These are phyloP conservation scores for Calonectria crousiana DNA, from an alignment of 2,329 filamentous ascomycete genomes.

Conservation along the genomic window DNA sequence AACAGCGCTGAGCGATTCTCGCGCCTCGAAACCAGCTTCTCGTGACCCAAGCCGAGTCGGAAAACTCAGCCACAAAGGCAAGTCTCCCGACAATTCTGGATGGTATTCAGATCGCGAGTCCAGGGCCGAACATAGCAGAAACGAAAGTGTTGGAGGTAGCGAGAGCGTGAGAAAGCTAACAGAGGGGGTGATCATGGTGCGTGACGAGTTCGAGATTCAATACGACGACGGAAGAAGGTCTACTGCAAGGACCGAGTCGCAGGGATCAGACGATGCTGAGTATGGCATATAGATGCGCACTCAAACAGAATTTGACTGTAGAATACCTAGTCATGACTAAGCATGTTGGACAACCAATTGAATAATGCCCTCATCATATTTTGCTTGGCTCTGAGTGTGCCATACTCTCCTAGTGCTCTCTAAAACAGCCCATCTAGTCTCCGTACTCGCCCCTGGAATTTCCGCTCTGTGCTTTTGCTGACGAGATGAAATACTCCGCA, in stretches of 20 bases:
- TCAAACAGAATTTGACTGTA: not conserved
- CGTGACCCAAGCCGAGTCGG: conserved; percentile 12
- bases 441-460: not conserved
- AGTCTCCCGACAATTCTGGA: conserved; percentile 2
- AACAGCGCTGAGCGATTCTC: conserved; percentile 25
- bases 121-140: conserved; percentile 3
- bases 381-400: not conserved
- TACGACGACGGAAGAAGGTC: conserved; percentile 35
- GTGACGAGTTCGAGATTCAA: conserved; percentile 39
- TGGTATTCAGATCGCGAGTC: conserved; percentile 35
- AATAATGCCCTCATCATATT: not conserved
- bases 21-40: conserved; percentile 15
- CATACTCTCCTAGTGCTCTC: not conserved
- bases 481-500: not conserved
- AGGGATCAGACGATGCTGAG: conserved; percentile 32
- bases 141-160: conserved; percentile 30
- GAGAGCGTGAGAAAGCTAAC: conserved; percentile 41
- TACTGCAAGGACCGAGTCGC: conserved; percentile 29
- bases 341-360: not conserved
- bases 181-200: conserved; percentile 37
- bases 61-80: conserved; percentile 10
- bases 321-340: not conserved
- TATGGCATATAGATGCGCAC: conserved; percentile 27
- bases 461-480: not conserved
- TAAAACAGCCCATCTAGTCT: not conserved